phyloP scores from a whole-genome alignment of 345 rosid genomes.

The Stellera chamaejasme region DNA sequence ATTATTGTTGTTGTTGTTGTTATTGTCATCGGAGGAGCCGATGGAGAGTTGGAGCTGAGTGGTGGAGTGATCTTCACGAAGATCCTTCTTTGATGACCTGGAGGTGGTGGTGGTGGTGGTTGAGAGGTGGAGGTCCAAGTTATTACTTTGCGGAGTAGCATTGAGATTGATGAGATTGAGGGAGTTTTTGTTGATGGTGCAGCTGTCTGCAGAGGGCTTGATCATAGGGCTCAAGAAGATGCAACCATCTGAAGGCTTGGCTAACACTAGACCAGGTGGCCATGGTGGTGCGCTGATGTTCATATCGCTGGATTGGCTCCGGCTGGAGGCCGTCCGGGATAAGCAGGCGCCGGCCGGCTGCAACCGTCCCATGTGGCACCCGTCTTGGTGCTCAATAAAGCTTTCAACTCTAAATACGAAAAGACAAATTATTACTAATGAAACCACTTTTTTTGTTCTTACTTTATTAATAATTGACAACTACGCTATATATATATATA shows the following conservation, averaged over 20 bases:
- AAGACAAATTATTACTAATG: background rate
- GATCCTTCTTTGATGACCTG: conserved; percentile 24
- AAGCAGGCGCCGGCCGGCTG: conserved; percentile 30
- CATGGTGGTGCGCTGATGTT: conserved; percentile 40
- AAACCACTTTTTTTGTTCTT: no score
- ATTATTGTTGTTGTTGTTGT: conserved; percentile 15
- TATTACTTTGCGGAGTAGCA: conserved; percentile 20
- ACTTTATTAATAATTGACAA: no score
- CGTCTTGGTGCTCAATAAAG: conserved; percentile 95
- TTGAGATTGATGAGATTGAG: no score
- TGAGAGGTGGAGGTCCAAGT: conserved; percentile 62
- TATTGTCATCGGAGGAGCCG: conserved; percentile 36
- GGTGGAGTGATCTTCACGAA: conserved; percentile 26
- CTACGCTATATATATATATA: no score
- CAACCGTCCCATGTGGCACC: conserved; percentile 57
- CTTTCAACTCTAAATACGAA: conserved; percentile 69
- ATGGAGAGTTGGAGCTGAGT: conserved; percentile 61
- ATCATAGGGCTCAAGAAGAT: conserved; percentile 23
- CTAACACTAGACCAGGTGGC: conserved; percentile 20
- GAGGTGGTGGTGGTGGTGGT: conserved; percentile 24
- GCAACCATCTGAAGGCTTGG: conserved; percentile 19
- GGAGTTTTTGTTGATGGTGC: no score
- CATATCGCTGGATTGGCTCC: conserved; percentile 51
- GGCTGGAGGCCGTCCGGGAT: conserved; percentile 59
- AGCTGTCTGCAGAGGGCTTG: conserved; percentile 9